phyloP scores from a whole-genome alignment of 345 rosid genomes.

The Lepidium africanum region DNA sequence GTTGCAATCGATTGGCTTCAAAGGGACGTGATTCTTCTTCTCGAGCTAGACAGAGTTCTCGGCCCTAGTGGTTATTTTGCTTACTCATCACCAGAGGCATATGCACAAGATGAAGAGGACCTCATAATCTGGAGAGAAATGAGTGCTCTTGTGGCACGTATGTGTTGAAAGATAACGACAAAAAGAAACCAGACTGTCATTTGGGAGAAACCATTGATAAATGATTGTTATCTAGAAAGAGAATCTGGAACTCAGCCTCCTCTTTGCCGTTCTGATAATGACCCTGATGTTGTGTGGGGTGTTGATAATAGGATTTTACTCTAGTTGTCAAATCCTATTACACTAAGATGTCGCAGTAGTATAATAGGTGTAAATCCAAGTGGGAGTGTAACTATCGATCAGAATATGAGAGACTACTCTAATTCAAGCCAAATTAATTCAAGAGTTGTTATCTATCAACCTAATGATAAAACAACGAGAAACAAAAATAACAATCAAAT shows the following conservation, averaged over 20 bases:
- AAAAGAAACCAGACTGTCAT: slow-evolving; percentile 87
- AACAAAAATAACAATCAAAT: too few relatives aligned
- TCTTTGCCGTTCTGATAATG: slow-evolving; percentile 64
- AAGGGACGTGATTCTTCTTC: slow-evolving; percentile 83
- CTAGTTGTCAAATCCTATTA: too few relatives aligned
- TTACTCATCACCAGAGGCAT: slow-evolving; percentile 94
- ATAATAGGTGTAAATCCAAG: too few relatives aligned
- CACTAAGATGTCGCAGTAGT: too few relatives aligned
- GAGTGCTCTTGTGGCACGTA: slow-evolving; percentile 83
- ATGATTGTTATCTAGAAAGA: slow-evolving; percentile 72
- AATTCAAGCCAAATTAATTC: too few relatives aligned
- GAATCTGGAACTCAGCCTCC: slow-evolving; percentile 76
- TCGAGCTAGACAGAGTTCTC: slow-evolving; percentile 85
- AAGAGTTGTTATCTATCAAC: too few relatives aligned
- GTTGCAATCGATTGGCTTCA: slow-evolving; percentile 97
- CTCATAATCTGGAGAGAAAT: slow-evolving; percentile 81
- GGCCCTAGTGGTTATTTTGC: slow-evolving; percentile 94
- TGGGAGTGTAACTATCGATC: too few relatives aligned
- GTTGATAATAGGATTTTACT: too few relatives aligned
- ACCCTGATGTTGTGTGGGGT: slow-evolving; percentile 79
- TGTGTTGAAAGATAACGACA: slow-evolving; percentile 87
- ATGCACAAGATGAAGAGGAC: slow-evolving; percentile 93
- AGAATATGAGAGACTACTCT: too few relatives aligned
- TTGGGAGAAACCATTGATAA: slow-evolving; percentile 79
- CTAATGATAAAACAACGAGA: too few relatives aligned